phyloP scores from a whole-genome alignment of 805 yeast species.

The Starmerella bombicola region DNA sequence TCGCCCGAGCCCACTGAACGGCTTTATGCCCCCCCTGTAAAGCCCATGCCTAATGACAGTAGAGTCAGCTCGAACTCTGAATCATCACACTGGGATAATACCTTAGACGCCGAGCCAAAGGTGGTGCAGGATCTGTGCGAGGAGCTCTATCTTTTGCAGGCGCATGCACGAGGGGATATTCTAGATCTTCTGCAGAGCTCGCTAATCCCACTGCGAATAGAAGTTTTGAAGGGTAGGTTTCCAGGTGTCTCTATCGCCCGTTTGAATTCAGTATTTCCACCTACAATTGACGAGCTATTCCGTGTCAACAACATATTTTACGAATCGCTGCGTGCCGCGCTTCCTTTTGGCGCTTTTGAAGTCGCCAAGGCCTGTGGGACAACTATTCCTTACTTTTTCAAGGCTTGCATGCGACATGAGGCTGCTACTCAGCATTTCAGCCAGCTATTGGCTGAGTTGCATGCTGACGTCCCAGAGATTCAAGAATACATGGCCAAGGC shows the following conservation, averaged over 20 bases:
- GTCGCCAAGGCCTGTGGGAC: slow-evolving; percentile 67
- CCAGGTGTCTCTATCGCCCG: slow-evolving; percentile 46
- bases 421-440: slow-evolving; percentile 70
- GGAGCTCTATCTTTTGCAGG: slow-evolving; percentile 61
- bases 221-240: slow-evolving; percentile 44
- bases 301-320: slow-evolving; percentile 75
- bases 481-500: slow-evolving; percentile 25
- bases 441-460: slow-evolving; percentile 34
- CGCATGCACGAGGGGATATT: slow-evolving; percentile 56
- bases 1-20: slow-evolving; percentile 79
- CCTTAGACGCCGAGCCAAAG: slow-evolving; percentile 27
- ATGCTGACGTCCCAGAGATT: slow-evolving; percentile 27
- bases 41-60: too few relatives aligned
- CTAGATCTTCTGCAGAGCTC: slow-evolving; percentile 68
- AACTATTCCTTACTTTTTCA: slow-evolving; percentile 79
- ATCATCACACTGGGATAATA: not conserved
- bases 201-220: slow-evolving; percentile 63
- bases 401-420: slow-evolving; percentile 86
- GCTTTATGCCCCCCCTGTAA: slow-evolving; percentile 49
- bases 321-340: slow-evolving; percentile 58
- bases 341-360: slow-evolving; percentile 60
- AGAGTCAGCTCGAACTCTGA: not conserved
- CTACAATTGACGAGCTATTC: slow-evolving; percentile 88
- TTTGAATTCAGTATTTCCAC: slow-evolving; percentile 75
- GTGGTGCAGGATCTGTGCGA: slow-evolving; percentile 41